These are phyloP conservation scores for Pleurotus tuoliensis DNA, from an alignment of 768 basidiomycete species.

Conservation along the genomic window DNA sequence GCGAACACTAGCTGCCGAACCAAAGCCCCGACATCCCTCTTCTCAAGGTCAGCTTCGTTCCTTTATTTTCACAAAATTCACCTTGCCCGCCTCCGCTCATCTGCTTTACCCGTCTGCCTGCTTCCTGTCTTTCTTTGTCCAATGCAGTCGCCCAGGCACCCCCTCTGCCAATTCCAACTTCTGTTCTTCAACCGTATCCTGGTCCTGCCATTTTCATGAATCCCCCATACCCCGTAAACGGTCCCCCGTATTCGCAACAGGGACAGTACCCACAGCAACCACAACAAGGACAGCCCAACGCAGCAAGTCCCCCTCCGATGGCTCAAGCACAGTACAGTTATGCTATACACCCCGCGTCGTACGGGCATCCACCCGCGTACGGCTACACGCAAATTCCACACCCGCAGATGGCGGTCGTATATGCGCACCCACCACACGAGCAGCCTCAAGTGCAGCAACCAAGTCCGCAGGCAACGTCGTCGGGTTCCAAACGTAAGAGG, in stretches of 20 bases:
- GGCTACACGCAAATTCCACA: constrained; percentile 6
- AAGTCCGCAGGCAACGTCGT: constrained; percentile 27
- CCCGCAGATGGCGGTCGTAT: constrained; percentile 13
- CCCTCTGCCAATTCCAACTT: constrained; percentile 15
- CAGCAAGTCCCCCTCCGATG: constrained; percentile 2
- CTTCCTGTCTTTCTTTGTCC: neutral
- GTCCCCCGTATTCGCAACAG: constrained; percentile 37
- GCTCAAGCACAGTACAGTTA: constrained; percentile 2
- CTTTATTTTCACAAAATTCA: constrained; percentile 14
- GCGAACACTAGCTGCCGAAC: constrained; percentile 15
- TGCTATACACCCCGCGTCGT: constrained; percentile 1
- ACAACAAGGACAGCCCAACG: constrained; percentile 13
- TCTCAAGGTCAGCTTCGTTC: constrained; percentile 8
- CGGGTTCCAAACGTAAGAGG: constrained; percentile 63
- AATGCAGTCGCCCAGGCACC: constrained; percentile 2
- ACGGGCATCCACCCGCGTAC: neutral
- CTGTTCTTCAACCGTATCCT: constrained; percentile 53
- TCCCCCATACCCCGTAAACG: constrained; percentile 60
- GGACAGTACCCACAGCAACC: constrained; percentile 22
- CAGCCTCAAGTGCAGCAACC: constrained; percentile 20
- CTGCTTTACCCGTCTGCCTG: neutral
- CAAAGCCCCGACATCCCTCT: constrained; percentile 2
- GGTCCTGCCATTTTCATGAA: constrained; percentile 65
- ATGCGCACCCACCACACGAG: constrained; percentile 1
- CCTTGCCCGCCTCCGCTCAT: constrained; percentile 16